phyloP scores from a whole-genome alignment of 2,329 filamentous ascomycete genomes.

The Calonectria henricotiae region DNA sequence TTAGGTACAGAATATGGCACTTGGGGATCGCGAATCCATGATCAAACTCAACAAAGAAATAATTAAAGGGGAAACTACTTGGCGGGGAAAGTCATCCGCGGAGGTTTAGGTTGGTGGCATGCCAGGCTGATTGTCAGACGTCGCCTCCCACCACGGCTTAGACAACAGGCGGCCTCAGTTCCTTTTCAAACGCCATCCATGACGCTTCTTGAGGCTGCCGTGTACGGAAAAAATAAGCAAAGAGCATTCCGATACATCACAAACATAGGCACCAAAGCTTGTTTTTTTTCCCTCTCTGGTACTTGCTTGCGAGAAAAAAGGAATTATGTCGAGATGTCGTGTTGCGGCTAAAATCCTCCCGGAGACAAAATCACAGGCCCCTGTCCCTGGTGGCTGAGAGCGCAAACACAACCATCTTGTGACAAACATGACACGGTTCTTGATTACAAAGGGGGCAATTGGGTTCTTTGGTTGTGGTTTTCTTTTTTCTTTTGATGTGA shows the following conservation, averaged over 20 bases:
- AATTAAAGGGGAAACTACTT: neutral
- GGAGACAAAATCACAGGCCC: neutral
- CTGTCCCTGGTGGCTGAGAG: neutral
- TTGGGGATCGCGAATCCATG: neutral
- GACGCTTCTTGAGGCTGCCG: neutral
- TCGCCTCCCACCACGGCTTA: neutral
- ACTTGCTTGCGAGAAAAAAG: slow-evolving; percentile 18
- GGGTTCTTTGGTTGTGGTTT: neutral
- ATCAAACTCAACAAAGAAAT: neutral
- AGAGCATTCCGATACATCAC: slow-evolving; percentile 5
- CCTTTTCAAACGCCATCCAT: neutral
- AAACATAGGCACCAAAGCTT: slow-evolving; percentile 5
- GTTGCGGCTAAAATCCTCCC: slow-evolving; percentile 24
- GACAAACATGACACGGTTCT: slow-evolving; percentile 22
- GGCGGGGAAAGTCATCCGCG: slow-evolving; percentile 2
- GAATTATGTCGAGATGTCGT: slow-evolving; percentile 22
- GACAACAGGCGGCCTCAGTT: neutral
- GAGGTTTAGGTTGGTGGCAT: neutral
- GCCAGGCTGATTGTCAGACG: neutral
- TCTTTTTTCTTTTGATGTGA: neutral
- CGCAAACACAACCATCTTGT: slow-evolving; percentile 8
- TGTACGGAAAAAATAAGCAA: slow-evolving; percentile 22
- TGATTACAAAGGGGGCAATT: slow-evolving; percentile 20
- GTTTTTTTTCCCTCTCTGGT: neutral
- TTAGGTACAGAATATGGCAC: neutral